phyloP scores from a whole-genome alignment of 306 rosid genomes.

The Malus orientalis region DNA sequence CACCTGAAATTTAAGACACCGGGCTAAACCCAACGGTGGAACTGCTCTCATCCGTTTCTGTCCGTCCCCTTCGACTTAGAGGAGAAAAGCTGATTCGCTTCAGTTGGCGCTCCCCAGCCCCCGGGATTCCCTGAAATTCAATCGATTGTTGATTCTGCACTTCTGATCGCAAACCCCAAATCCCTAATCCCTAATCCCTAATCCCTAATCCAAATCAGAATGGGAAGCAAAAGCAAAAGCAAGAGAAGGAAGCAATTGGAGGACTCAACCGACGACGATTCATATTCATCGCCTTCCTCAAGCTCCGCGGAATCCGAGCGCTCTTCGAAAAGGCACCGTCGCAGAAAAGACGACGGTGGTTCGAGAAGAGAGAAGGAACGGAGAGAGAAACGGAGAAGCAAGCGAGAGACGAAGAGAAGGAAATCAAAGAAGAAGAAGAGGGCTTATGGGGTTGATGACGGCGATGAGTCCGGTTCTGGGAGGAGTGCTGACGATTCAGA shows the following conservation, averaged over 20 bases:
- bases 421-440: constrained; percentile 34
- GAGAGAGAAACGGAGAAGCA: constrained; percentile 36
- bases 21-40: too few species aligned
- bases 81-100: too few species aligned
- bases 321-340: constrained; percentile 42
- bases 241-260: constrained; percentile 38
- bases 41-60: too few species aligned
- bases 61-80: too few species aligned
- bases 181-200: background rate
- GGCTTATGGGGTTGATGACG: constrained; percentile 25
- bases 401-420: constrained; percentile 30
- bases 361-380: constrained; percentile 49
- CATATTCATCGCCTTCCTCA: constrained; percentile 36
- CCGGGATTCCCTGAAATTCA: too few species aligned
- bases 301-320: constrained; percentile 42
- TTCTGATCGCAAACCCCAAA: too few species aligned
- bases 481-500: constrained; percentile 23
- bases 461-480: constrained; percentile 10
- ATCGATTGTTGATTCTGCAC: too few species aligned
- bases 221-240: constrained; percentile 30
- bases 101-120: too few species aligned
- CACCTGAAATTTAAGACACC: too few species aligned
- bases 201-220: background rate
- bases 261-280: constrained; percentile 15
- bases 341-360: constrained; percentile 28